Base-by-base conservation (phyloP, 1,284 basidiomycete genomes). In the Sporisorium iseilematis-ciliati region DNA sequence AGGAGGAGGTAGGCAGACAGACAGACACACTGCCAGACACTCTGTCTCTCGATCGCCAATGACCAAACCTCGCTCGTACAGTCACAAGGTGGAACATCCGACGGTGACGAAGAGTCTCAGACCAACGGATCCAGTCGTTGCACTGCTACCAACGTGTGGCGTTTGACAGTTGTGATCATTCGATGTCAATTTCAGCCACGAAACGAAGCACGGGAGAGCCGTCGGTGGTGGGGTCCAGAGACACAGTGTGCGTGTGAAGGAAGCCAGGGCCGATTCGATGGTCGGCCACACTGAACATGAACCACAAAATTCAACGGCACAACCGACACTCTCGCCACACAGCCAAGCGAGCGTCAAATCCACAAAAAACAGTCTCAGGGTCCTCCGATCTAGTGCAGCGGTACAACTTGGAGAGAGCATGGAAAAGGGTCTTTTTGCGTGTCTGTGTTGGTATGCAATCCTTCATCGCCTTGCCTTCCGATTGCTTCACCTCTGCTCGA, bases 41-140 rank as follows among this genome's bases (percentile, higher is more conserved):
- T 35, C 31, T 38, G 50, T 40, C 33, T 23, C 38, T 53, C 51
- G 51, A 53, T 53, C 51, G 51, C 51, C 35, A 38, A 38, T 38
- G 35, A 16, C 11, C 35, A 38, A 10, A 14, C 14, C 35, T 38
- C 35, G 16, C 35, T 38, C 35, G 16, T 16, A 38, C 35, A 38
- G 35, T 33, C 33, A 33, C 33, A 33, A 33, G 33, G 33, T 33
- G 33, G 33, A 33, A 33, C 11, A 33, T 33, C 33, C 33, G 33
- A 33, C 33, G 25, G 33, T 40, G 33, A 52, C 35, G 33, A 40
- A 6, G 33, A 33, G 7, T 11, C 33, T 33, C 11, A 33, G 10
- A 33, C 33, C 33, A 11, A 33, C 33, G 33, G 33, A 12, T 38
- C 16, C 35, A 38, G 12, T 38, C 14, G 35, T 38, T 38, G 35